Base-by-base conservation (phyloP, 2,329 filamentous ascomycete genomes). In the Tolypocladium guangdongense region DNA sequence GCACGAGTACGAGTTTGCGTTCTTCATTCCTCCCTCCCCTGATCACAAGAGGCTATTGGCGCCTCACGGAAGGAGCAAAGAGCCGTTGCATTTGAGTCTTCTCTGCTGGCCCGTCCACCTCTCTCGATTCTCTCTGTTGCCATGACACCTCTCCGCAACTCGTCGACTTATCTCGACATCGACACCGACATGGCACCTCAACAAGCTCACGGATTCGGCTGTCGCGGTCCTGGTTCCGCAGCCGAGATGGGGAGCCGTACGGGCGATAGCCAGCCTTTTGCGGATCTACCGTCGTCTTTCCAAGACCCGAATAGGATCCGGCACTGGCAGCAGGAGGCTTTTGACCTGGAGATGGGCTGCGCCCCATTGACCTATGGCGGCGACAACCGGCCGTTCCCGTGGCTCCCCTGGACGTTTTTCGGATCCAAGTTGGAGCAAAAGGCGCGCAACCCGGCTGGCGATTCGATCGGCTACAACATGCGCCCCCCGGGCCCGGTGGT, bases 351-450 rank as follows among this genome's bases (percentile, higher is more conserved):
- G n/a, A n/a, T 49, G 14, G 53, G 41, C 12, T 54, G 41, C 32
- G 45, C 2, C n/a, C 35, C 50, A 2, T 54, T 36, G 50, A 16
- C 32, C 8, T 24, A 53, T 22, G 33, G 35, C 7, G 24, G 18
- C n/a, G 43, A 51, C 24, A 37, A 14, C 1, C n/a, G 20, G 4
- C 7, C 36, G 20, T 16, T 48, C 8, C n/a, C 14, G 3, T 56
- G 48, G 43, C 35, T 51, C 14, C 49, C 45, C 10, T 38, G 37
- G 37, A 24, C 37, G n/a, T 14, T 57, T 4, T 57, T 61, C 37
- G 55, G 55, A 10, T 63, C 62, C 20, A 57, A 50, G 20, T 39
- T 64, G 6, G 57, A 64, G 39, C 54, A 50, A 3, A 64, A 64
- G 49, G 45, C 59, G 2, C 43, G 47, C 12, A 55, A 63, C 30